These are phyloP conservation scores for Protomyces inundatus DNA, from an alignment of 1,139 yeast species.

Conservation along the genomic window DNA sequence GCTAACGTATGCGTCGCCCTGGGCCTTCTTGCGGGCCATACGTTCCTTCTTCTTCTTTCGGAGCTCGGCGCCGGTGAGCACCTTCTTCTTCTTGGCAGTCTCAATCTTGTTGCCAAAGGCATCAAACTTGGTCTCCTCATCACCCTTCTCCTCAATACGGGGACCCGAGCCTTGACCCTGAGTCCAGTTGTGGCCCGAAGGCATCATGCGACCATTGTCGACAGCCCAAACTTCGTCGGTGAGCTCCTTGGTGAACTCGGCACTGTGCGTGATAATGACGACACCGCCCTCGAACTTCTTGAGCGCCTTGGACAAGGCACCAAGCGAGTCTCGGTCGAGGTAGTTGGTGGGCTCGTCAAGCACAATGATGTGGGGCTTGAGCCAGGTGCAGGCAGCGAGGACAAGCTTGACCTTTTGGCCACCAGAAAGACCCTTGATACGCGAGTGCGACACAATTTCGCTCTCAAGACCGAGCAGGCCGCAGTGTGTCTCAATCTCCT, in stretches of 20 bases:
- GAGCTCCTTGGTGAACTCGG: conserved; percentile 98
- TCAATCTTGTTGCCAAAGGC: conserved; percentile 99
- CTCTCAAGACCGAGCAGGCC: conserved; percentile 97
- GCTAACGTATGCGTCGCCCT: conserved; percentile 96
- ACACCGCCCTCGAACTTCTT: conserved; percentile 99
- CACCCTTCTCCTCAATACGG: conserved; percentile 78
- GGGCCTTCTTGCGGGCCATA: conserved; percentile 96
- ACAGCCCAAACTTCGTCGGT: conserved; percentile 99
- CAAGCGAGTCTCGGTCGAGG: conserved; percentile 98
- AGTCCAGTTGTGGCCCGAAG: conserved; percentile 99
- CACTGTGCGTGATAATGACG: conserved; percentile 98
- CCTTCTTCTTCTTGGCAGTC: conserved; percentile 90
- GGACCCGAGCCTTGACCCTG: conserved; percentile 99
- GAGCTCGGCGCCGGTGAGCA: conserved; percentile 96
- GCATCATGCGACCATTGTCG: conserved; percentile 94
- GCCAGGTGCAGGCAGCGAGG: conserved; percentile 99
- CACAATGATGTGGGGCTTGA: conserved; percentile 98
- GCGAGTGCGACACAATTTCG: conserved; percentile 98
- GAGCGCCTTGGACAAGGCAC: conserved; percentile 98
- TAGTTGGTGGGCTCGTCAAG: conserved; percentile 85
- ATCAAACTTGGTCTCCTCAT: conserved; percentile 97
- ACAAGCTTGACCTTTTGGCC: conserved; percentile 99
- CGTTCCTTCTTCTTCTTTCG: conserved; percentile 99
- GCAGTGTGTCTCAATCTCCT: conserved; percentile 99
- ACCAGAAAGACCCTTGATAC: conserved; percentile 99